Evolutionary conservation across 2,329 filamentous ascomycete genomes (phyloP).

Genomic region (Diaporthe nobilis): DNA sequence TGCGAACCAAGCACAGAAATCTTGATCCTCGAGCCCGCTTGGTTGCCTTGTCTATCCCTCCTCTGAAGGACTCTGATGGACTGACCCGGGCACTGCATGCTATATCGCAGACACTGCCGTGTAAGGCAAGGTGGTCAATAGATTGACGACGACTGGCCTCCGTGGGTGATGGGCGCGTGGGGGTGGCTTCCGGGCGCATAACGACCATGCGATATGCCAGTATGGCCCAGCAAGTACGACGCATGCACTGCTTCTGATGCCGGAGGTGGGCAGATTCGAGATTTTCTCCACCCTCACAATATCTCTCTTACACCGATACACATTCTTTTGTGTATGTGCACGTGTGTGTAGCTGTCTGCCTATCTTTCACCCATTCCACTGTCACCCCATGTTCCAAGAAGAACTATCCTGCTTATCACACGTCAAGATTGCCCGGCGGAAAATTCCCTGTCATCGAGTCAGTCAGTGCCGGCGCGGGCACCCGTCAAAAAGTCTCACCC

Average conservation of each 20-base stretch:
- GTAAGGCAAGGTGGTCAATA: conserved; percentile 1
- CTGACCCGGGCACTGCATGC: neutral
- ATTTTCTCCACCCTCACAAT: conserved; percentile 1
- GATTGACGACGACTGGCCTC: neutral
- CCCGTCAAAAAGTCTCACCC: conserved; percentile 36
- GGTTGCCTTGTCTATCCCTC: conserved; percentile 1
- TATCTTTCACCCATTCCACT: neutral
- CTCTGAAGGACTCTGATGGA: neutral
- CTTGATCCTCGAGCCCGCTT: neutral
- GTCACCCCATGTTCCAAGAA: conserved; percentile 16
- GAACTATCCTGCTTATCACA: neutral
- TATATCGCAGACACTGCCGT: conserved; percentile 27
- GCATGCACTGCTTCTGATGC: conserved; percentile 11
- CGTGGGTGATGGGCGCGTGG: conserved; percentile 18
- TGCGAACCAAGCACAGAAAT: conserved; percentile 10
- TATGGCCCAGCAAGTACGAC: neutral
- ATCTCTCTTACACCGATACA: neutral
- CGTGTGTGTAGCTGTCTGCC: neutral
- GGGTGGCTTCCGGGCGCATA: conserved; percentile 29
- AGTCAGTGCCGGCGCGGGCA: conserved; percentile 32
- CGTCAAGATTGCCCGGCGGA: neutral
- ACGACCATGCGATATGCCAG: conserved; percentile 1
- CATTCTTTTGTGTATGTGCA: neutral
- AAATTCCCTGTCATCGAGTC: conserved; percentile 4
- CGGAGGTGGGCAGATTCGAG: neutral